Percentiles rank a stretch among this genome's conserved stretches.
Evolutionary conservation across 2,329 filamentous ascomycete species (phyloP).

Genomic region (Alternaria postmessia): DNA sequence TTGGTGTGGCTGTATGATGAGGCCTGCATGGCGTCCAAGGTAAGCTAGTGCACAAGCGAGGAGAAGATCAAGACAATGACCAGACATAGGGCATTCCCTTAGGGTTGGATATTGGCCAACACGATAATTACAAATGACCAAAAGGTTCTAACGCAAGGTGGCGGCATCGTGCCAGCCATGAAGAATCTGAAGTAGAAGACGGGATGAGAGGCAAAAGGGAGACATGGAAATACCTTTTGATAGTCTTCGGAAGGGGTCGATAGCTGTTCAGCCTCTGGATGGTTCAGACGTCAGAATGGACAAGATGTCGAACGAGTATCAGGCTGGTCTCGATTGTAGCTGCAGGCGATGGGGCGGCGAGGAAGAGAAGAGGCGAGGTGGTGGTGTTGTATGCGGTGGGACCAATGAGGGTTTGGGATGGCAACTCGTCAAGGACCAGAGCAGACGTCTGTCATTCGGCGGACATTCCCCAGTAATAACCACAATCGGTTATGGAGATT

Average conservation of each 20-base stretch:
- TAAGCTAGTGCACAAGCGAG: slow-evolving; percentile 41
- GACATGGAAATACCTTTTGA: slow-evolving; percentile 38
- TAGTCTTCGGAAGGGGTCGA: slow-evolving; percentile 9
- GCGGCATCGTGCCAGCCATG: slow-evolving; percentile 6
- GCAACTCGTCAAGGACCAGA: slow-evolving; percentile 43
- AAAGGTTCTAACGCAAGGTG: not conserved
- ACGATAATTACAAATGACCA: slow-evolving; percentile 26
- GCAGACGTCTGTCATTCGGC: slow-evolving; percentile 41
- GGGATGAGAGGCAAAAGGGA: slow-evolving; percentile 16
- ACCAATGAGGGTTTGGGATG: slow-evolving; percentile 41
- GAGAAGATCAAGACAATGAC: slow-evolving; percentile 26
- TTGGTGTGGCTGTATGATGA: slow-evolving; percentile 32
- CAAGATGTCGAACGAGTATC: slow-evolving; percentile 17
- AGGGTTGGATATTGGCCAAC: slow-evolving; percentile 18
- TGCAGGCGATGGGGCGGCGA: slow-evolving; percentile 28
- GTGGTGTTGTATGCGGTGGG: slow-evolving; percentile 33
- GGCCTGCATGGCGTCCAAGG: slow-evolving; percentile 44
- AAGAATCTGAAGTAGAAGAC: slow-evolving; percentile 3
- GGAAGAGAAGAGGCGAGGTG: slow-evolving; percentile 24
- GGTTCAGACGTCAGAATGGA: not conserved
- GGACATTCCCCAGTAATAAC: slow-evolving; percentile 52
- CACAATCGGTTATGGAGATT: slow-evolving; percentile 46
- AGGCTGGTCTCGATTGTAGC: slow-evolving; percentile 14
- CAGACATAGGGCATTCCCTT: slow-evolving; percentile 11
- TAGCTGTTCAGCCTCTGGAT: not conserved